Evolutionary conservation across 2,329 filamentous ascomycete genomes (phyloP).

Genomic region (Zymoseptoria passerinii): DNA sequence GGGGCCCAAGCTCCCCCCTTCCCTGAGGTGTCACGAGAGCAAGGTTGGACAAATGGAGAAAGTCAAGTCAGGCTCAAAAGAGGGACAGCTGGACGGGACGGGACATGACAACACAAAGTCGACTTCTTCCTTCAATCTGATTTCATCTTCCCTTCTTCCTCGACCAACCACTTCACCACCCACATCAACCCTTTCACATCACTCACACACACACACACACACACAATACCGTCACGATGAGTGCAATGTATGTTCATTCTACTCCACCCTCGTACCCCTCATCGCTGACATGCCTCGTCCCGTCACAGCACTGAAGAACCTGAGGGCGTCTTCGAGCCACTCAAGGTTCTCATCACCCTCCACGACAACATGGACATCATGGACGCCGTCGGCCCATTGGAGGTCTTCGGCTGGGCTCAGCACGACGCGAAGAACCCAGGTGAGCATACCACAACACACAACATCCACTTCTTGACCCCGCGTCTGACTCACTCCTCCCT

Average conservation of each 20-base stretch:
- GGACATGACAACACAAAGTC: neutral
- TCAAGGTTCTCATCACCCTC: constrained; percentile 52
- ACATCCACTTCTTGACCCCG: too few species aligned
- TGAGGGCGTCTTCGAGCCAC: constrained; percentile 34
- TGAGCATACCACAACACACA: constrained; percentile 27
- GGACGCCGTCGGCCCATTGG: constrained; percentile 36
- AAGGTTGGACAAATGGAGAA: too few species aligned
- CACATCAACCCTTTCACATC: neutral
- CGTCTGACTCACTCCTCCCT: neutral
- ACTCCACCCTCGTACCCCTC: neutral
- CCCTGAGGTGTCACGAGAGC: neutral
- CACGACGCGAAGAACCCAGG: constrained; percentile 47
- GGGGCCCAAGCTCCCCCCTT: neutral
- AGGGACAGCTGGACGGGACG: neutral
- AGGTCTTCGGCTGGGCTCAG: constrained; percentile 47
- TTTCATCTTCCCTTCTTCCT: neutral
- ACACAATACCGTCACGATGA: neutral
- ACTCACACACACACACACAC: neutral
- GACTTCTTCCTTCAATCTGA: neutral
- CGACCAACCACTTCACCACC: neutral
- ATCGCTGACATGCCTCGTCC: neutral
- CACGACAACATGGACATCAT: constrained; percentile 14
- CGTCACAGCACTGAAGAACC: constrained; percentile 26
- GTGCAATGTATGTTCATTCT: constrained; percentile 33
- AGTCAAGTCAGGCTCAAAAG: too few species aligned